A percentile compares a stretch with the other conserved stretches of the same genome.
These are phyloP conservation scores for Arthrobotrys musiformis DNA, from an alignment of 2,329 filamentous ascomycete genomes.

Conservation along the genomic window DNA sequence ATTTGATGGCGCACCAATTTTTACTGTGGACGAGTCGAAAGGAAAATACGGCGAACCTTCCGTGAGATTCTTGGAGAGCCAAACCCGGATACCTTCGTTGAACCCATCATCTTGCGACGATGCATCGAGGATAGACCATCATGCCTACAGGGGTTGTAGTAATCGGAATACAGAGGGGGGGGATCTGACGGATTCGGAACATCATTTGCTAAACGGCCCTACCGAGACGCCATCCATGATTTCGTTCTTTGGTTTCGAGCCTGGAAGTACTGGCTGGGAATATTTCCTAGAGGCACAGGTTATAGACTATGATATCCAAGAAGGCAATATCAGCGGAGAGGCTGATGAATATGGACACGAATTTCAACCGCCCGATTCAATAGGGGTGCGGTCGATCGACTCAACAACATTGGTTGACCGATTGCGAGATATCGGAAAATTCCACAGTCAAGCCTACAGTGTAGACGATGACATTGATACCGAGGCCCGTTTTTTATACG, in stretches of 20 bases:
- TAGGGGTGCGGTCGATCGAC: conserved; percentile 47
- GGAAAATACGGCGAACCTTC: conserved; percentile 36
- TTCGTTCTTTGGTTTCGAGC: conserved; percentile 57
- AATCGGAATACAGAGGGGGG: conserved; percentile 1
- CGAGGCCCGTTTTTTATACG: conserved; percentile 60
- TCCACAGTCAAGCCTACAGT: conserved; percentile 21
- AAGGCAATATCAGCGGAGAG: conserved; percentile 49
- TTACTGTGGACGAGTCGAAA: conserved; percentile 30
- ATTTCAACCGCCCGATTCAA: conserved; percentile 40
- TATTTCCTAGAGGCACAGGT: conserved; percentile 58
- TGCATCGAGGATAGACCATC: conserved; percentile 21
- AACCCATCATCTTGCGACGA: conserved; percentile 10
- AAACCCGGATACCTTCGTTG: background rate
- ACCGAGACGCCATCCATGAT: conserved; percentile 58
- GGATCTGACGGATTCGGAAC: conserved; percentile 1
- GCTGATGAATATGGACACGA: conserved; percentile 57
- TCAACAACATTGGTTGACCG: conserved; percentile 48
- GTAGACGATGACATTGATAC: conserved; percentile 27
- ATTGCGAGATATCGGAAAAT: conserved; percentile 42
- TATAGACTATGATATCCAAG: conserved; percentile 56
- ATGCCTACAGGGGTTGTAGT: conserved; percentile 29
- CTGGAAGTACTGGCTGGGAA: conserved; percentile 59
- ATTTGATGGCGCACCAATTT: conserved; percentile 45
- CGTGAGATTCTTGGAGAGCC: background rate
- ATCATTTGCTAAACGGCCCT: conserved; percentile 40